These are phyloP conservation scores for Allium fistulosum DNA, from an alignment of 106 monocot genomes.

Conservation along the genomic window DNA sequence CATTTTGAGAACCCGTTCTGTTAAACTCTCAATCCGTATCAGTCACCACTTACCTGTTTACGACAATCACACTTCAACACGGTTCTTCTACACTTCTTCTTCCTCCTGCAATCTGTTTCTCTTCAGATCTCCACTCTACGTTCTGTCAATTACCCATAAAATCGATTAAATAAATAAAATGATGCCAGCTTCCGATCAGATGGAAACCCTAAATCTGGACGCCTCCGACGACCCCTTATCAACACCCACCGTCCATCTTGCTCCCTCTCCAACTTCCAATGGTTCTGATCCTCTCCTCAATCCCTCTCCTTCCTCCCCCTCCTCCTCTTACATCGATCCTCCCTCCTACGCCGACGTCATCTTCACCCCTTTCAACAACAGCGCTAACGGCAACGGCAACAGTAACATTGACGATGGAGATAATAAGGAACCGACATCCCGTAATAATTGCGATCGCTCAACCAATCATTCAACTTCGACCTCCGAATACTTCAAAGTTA, in stretches of 20 bases:
- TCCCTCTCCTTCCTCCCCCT: slow-evolving; percentile 11
- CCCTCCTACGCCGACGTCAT: slow-evolving; percentile 79
- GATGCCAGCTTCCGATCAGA: neutral
- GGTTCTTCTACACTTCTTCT: neutral
- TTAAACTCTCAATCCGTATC: no score
- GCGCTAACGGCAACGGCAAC: slow-evolving; percentile 1
- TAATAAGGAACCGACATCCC: no score
- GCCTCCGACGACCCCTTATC: neutral
- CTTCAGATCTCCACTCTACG: neutral
- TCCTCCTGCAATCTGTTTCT: neutral
- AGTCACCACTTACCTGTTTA: no score
- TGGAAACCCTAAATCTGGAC: slow-evolving; percentile 6
- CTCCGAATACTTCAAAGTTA: slow-evolving; percentile 43
- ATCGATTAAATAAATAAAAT: neutral
- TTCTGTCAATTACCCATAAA: neutral
- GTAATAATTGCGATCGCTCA: neutral
- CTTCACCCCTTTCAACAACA: slow-evolving; percentile 25
- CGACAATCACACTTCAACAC: no score
- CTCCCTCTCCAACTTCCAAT: neutral
- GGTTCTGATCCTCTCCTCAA: slow-evolving; percentile 14
- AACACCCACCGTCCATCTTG: neutral
- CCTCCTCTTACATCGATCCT: slow-evolving; percentile 57
- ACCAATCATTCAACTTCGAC: slow-evolving; percentile 11
- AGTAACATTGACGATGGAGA: no score
- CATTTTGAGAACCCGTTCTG: no score